A percentile compares a stretch with the other conserved stretches of the same genome.
These are phyloP conservation scores for Moesziomyces parantarcticus DNA, from an alignment of 1,284 basidiomycete genomes.

Conservation along the genomic window DNA sequence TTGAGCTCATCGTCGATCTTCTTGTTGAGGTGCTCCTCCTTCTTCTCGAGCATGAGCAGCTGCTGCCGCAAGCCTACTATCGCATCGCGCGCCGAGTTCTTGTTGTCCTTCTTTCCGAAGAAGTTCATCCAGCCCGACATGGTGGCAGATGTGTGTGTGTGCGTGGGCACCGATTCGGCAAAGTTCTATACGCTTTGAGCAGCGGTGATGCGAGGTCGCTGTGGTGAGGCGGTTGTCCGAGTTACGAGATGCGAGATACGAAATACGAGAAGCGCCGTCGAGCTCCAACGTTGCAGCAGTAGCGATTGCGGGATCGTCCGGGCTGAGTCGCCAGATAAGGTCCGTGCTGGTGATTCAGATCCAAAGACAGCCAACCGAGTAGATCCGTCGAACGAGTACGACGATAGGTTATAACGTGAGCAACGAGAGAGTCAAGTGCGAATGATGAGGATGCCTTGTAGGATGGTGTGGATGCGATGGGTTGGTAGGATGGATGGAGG, in stretches of 20 bases:
- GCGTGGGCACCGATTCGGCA: neutral
- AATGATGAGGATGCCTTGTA: neutral
- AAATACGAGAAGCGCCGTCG: too few species aligned
- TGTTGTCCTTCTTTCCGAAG: constrained; percentile 65
- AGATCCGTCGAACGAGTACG: neutral
- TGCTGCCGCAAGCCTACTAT: constrained; percentile 70
- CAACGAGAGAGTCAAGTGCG: neutral
- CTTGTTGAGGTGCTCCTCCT: constrained; percentile 95
- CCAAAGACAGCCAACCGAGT: too few species aligned
- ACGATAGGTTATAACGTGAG: neutral
- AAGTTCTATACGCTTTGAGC: neutral
- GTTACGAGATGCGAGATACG: too few species aligned
- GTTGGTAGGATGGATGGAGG: too few species aligned
- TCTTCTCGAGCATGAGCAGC: constrained; percentile 95
- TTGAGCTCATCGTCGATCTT: constrained; percentile 94
- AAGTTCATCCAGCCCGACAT: constrained; percentile 67
- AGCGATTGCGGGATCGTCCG: too few species aligned
- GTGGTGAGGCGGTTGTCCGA: too few species aligned
- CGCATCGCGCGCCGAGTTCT: constrained; percentile 68
- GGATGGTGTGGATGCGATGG: too few species aligned
- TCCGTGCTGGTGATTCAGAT: neutral
- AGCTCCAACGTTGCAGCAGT: too few species aligned
- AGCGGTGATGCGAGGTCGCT: too few species aligned
- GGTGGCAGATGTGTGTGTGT: constrained; percentile 7
- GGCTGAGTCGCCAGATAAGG: neutral